Evolutionary conservation across 306 rosid genomes (phyloP), one percentile per base, ranked within the genome.

Genomic region (Ormosia semicastrata): DNA sequence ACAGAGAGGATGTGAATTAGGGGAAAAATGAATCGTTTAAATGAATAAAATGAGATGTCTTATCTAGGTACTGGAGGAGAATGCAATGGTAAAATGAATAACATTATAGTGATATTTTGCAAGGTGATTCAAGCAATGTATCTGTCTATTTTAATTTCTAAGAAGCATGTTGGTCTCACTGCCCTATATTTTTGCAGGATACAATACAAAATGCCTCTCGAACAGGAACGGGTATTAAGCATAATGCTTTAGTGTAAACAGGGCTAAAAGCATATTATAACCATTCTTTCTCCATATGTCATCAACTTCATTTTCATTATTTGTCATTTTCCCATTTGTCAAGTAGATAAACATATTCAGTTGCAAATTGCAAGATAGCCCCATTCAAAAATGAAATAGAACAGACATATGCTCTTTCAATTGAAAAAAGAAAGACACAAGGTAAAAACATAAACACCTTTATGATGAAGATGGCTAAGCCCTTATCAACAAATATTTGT

Each of bases 221-320:
- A 79, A 47, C 60, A 76, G 43, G 50, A 75, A 66, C 52, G 49
- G 39, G 13, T n/a, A 47, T 68, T 10, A 67, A 34, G 12, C 40
- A 79, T 18, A 58, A 36, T 46, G 63, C 40, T 5, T 18, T 46
- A 66, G 33, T 39, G 53, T 17, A 68, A 67, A 39, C 65, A 29
- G 49, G 37, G 58, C 58, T 6, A 68, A 46, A 50, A 71, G 36
- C 36, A 71, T 50, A 52, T 14, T 59, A 37, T 17, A 50, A 41
- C 37, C 46, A 66, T 34, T 57, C n/a, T 32, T n/a, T 79, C 77
- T 82, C 24, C 59, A 10, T 36, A 46, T 34, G 54, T 59, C 62
- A 70, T 36, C 66, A 71, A 71, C 39, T 64, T 80, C 46, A 72
- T 62, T 8, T 81, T 70, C 71, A 43, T 44, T 18, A 15, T 46